A percentile compares a stretch with the other conserved stretches of the same genome.
Evolutionary conservation across 2,329 filamentous ascomycete species (phyloP).

Genomic region (Gaeumannomyces tritici): DNA sequence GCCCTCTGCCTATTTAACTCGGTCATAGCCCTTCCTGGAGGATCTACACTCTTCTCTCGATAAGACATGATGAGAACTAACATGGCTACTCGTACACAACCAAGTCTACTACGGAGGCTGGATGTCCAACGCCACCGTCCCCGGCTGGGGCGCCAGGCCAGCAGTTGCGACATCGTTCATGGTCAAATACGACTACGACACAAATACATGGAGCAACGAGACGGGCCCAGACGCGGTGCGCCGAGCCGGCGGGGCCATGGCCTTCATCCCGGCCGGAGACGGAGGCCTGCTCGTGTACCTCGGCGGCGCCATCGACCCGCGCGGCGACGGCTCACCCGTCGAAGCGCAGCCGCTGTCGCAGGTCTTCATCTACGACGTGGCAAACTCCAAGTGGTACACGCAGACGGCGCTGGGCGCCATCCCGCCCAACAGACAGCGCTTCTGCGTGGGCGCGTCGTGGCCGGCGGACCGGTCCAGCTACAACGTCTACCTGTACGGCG

Average conservation of each 20-base stretch:
- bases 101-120: constrained; percentile 50
- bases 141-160: constrained; percentile 36
- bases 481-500: constrained; percentile 57
- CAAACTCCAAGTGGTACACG: constrained; percentile 48
- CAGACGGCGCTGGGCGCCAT: constrained; percentile 45
- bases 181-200: constrained; percentile 46
- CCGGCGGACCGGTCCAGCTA: constrained; percentile 50
- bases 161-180: constrained; percentile 40
- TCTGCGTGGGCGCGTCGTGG: constrained; percentile 53
- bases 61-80: not conserved
- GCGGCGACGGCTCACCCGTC: constrained; percentile 34
- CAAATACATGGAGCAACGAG: constrained; percentile 39
- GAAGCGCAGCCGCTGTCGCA: constrained; percentile 32
- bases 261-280: constrained; percentile 51
- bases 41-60: no score
- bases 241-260: constrained; percentile 49
- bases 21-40: no score
- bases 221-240: constrained; percentile 42
- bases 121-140: constrained; percentile 42
- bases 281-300: constrained; percentile 52
- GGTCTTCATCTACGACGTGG: constrained; percentile 52
- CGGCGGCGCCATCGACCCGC: constrained; percentile 43
- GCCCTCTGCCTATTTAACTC: not conserved
- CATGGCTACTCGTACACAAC: not conserved
- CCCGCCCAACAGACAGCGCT: constrained; percentile 43